These are phyloP conservation scores for cucumber (Cucumis sativus) DNA, from an alignment of 306 rosid genomes.

Conservation along the genomic window DNA sequence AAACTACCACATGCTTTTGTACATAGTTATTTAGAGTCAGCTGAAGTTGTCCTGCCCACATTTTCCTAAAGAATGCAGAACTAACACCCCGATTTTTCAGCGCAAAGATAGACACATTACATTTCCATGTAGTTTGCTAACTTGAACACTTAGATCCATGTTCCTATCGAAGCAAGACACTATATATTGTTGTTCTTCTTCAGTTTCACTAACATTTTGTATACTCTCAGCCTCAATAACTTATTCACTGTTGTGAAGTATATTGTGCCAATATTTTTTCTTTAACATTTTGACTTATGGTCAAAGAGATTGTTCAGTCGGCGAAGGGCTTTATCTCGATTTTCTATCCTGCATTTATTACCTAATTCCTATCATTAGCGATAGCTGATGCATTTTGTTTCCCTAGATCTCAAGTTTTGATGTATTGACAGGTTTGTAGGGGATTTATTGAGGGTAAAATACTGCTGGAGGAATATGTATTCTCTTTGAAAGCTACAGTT, in stretches of 20 bases:
- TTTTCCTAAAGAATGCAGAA: background rate
- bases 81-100: background rate
- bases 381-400: background rate
- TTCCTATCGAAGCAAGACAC: background rate
- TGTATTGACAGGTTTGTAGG: constrained; percentile 50
- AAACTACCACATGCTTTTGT: background rate
- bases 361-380: background rate
- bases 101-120: background rate
- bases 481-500: constrained; percentile 37
- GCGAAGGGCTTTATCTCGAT: background rate
- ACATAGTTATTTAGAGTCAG: background rate
- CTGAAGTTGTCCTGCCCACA: background rate
- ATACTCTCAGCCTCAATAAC: background rate
- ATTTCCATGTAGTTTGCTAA: background rate
- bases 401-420: constrained; percentile 6
- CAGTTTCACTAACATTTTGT: background rate
- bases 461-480: constrained; percentile 55
- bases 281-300: background rate
- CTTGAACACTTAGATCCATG: background rate
- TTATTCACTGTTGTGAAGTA: background rate
- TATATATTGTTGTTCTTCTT: background rate
- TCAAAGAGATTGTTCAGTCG: background rate
- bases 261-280: background rate
- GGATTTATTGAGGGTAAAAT: constrained; percentile 56
- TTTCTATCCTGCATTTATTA: background rate